These are phyloP conservation scores for Acacia acuminata DNA, from an alignment of 306 rosid species.

Conservation along the genomic window DNA sequence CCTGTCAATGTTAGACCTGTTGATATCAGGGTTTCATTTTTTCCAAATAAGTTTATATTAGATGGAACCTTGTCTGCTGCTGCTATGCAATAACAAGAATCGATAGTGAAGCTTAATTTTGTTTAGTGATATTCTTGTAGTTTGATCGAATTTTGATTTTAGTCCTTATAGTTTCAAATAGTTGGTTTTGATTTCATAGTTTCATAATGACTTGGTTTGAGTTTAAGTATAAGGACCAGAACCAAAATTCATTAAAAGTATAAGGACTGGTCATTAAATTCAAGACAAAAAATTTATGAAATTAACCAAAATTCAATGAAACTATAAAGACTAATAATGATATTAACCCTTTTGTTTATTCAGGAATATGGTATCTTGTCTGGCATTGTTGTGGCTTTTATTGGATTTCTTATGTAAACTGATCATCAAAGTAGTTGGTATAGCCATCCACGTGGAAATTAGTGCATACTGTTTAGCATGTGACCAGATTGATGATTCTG, in stretches of 20 bases:
- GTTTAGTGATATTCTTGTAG: too few relatives aligned
- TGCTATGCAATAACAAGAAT: neutral
- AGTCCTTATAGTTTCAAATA: too few relatives aligned
- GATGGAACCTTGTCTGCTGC: neutral
- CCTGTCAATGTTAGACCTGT: neutral
- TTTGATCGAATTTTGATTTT: too few relatives aligned
- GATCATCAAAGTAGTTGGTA: neutral
- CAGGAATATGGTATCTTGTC: neutral
- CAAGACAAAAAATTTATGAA: too few relatives aligned
- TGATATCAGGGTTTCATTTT: neutral
- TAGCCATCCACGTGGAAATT: neutral
- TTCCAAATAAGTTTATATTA: neutral
- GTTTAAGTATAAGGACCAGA: too few relatives aligned
- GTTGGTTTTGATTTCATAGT: too few relatives aligned
- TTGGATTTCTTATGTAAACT: neutral
- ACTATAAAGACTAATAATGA: too few relatives aligned
- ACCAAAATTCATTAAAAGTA: too few relatives aligned
- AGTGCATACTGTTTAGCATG: neutral
- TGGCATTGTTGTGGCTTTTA: neutral
- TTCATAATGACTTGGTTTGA: too few relatives aligned
- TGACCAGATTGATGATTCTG: neutral
- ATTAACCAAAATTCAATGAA: too few relatives aligned
- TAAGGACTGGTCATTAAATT: too few relatives aligned
- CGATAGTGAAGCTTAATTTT: neutral
- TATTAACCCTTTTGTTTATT: neutral